These are phyloP conservation scores for Drosera spatulata DNA, from an alignment of 179 eudicot species.

Conservation along the genomic window DNA sequence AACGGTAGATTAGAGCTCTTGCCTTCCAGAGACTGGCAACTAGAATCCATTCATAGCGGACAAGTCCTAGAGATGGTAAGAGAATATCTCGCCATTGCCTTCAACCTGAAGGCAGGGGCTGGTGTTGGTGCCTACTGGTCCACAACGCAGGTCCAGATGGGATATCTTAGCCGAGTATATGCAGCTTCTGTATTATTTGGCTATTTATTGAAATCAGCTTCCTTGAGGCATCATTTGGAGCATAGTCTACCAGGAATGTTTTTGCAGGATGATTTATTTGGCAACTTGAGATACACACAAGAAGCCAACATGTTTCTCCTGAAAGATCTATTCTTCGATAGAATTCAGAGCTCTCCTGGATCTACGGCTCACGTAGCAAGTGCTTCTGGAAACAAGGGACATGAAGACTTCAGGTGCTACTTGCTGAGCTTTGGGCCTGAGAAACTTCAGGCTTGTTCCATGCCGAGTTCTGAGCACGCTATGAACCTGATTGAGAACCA, in stretches of 20 bases:
- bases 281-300: slow-evolving; percentile 17
- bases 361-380: slow-evolving; percentile 25
- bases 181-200: slow-evolving; percentile 57
- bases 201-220: slow-evolving; percentile 74
- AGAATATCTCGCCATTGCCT: slow-evolving; percentile 42
- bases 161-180: slow-evolving; percentile 41
- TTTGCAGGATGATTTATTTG: slow-evolving; percentile 14
- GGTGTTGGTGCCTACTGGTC: slow-evolving; percentile 62
- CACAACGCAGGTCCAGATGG: slow-evolving; percentile 23
- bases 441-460: slow-evolving; percentile 41
- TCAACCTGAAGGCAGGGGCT: slow-evolving; percentile 47
- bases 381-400: slow-evolving; percentile 17
- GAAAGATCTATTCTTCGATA: slow-evolving; percentile 23
- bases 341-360: slow-evolving; percentile 8
- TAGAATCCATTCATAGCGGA: slow-evolving; percentile 59
- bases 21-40: slow-evolving; percentile 68
- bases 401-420: slow-evolving; percentile 36
- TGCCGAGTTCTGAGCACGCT: slow-evolving; percentile 51
- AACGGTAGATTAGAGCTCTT: slow-evolving; percentile 65
- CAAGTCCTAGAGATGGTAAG: slow-evolving; percentile 65
- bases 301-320: slow-evolving; percentile 18
- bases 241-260: slow-evolving; percentile 15
- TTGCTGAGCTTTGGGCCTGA: slow-evolving; percentile 44
- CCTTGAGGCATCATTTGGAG: slow-evolving; percentile 56
- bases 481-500: slow-evolving; percentile 47